Evolutionary conservation across 441 rosid genomes (phyloP), one percentile per base, ranked within the genome.

Genomic region (Croton laevigatus): DNA sequence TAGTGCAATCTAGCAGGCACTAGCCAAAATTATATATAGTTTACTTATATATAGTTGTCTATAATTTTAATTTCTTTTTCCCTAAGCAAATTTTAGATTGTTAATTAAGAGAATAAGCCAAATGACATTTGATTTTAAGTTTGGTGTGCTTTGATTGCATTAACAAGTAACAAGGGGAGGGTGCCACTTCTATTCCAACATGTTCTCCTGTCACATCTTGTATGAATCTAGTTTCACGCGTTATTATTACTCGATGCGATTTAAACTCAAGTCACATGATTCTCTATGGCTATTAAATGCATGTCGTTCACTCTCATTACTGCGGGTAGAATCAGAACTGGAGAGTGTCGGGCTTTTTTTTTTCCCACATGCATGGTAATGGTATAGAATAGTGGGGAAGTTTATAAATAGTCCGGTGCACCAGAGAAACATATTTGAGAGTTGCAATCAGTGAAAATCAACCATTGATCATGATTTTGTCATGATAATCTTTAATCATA

Each of bases 1-100:
- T 82, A 70, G 80, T 83, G 32, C 88, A 84, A 60, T 90, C 85
- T n/a, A 83, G 46, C 88, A 90, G 68, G 92, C 91, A 73, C 87
- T 85, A 22, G 89, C 85, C 55, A 90, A 71, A n/a, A n/a, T n/a
- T n/a, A n/a, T n/a, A n/a, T n/a, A n/a, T n/a, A n/a, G n/a, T 27
- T 27, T 27, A 27, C 32, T 27, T 27, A 27, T 27, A 27, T 27
- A 27, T 27, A 27, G 32, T 27, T 1, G 32, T 27, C 32, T 27
- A 1, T 27, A 27, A 1, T 27, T 27, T 27, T 27, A 27, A 27
- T 1, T 27, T 27, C 32, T 27, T 27, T 27, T 27, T 27, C 32
- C 2, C 32, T 27, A 27, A 2, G 32, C 32, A 27, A 27, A 27
- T 27, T 27, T 27, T 27, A 27, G 32, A 27, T 27, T 27, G 32